Base-by-base conservation (phyloP, 2,329 filamentous ascomycete genomes). In the Microascus cirrosus region DNA sequence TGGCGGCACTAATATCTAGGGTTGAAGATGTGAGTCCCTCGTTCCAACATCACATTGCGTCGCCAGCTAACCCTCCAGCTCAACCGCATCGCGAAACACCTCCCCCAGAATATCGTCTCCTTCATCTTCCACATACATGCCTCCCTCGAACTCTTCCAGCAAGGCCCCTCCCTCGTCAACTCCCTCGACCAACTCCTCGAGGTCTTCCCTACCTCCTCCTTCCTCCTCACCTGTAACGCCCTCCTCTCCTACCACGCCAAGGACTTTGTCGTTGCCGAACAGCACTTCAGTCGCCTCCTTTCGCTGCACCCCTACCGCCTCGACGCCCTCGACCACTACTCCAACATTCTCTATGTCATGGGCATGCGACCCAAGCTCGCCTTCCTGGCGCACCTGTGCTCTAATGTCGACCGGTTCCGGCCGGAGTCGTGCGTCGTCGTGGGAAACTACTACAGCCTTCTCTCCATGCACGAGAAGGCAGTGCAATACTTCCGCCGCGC, bases 401-500 rank as follows among this genome's bases (percentile, higher is more conserved):
- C 89, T 1, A 86, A 85, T 54, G 90, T 94, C 7, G 94, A 99
- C 76, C 95, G 93, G 66, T 99, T 99, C 72, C 86, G 94, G 0
- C 93, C 94, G 0, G 94, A 99, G 71, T 96, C 94, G 0, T 97
- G 94, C 67, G 95, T 95, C 57, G 93, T 97, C 0, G 87, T 97
- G 25, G 94, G 94, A 4, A 99, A 99, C 69, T 97, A 97, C 74
- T 99, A 96, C 73, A 95, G 90, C 0, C 75, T 96, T 1, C 85
- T 96, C 61, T 96, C 92, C 0, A 87, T 95, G 69, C 94, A 99
- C 69, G 94, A 99, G 70, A 99, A 99, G 69, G 93, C 94, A 0
- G 92, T 99, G 57, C 91, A 96, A 74, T 97, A 97, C 72, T 99
- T 99, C 75, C 87, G 94, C 3, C 86, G 94, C 24, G 94, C 94